Evolutionary conservation across 805 yeast species (phyloP).

Genomic region (Candida yuanshanica): DNA sequence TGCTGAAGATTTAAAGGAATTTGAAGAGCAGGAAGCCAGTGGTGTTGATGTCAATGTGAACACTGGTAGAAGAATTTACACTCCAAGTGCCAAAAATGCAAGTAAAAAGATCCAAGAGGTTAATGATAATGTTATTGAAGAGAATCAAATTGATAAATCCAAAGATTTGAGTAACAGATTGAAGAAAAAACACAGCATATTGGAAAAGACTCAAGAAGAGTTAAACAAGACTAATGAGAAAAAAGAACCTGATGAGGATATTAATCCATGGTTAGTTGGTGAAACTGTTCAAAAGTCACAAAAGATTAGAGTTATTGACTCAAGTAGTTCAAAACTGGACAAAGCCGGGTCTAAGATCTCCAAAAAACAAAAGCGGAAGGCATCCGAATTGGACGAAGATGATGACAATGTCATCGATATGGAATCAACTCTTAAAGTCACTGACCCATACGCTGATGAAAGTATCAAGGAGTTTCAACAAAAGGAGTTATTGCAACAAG

Average conservation of each 20-base stretch:
- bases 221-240: conserved; percentile 5
- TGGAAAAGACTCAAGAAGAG: conserved; percentile 8
- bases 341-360: conserved; percentile 34
- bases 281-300: conserved; percentile 34
- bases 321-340: conserved; percentile 41
- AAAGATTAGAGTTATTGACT: conserved; percentile 43
- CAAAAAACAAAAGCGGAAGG: conserved; percentile 28
- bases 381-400: conserved; percentile 28
- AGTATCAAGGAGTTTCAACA: conserved; percentile 60
- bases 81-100: conserved; percentile 42
- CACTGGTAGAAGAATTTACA: conserved; percentile 75
- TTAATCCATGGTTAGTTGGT: conserved; percentile 49
- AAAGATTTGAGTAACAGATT: conserved; percentile 40
- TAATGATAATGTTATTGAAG: conserved; percentile 35
- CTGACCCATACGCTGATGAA: conserved; percentile 40
- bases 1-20: conserved; percentile 38
- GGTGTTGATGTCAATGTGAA: conserved; percentile 50
- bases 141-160: conserved; percentile 45
- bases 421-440: conserved; percentile 48
- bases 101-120: conserved; percentile 29
- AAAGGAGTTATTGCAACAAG: conserved; percentile 77
- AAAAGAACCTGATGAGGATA: conserved; percentile 13
- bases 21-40: conserved; percentile 26
- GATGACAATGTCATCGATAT: conserved; percentile 39
- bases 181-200: conserved; percentile 14